Conservation (phyloP, 805 yeast genomes). For the Candida succiphila region DNA sequence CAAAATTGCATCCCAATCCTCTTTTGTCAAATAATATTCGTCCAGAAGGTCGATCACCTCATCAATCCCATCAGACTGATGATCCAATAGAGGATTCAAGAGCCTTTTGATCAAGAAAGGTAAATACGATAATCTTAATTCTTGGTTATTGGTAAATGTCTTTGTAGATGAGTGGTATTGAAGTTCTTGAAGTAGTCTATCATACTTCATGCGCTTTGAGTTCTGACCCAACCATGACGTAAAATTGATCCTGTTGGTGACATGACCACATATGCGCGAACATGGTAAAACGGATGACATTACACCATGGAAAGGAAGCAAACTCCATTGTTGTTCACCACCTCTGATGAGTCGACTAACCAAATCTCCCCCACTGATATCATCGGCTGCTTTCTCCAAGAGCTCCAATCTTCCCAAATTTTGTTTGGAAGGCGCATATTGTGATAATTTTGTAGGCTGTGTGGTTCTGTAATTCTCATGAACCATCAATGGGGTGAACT, state of each 20-base stretch:
- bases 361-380: slow-evolving; percentile 76
- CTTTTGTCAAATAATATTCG: slow-evolving; percentile 73
- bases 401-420: slow-evolving; percentile 47
- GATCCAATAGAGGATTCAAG: slow-evolving; percentile 42
- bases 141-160: slow-evolving; percentile 66
- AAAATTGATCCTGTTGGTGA: slow-evolving; percentile 64
- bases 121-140: slow-evolving; percentile 67
- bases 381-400: slow-evolving; percentile 73
- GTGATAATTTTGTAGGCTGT: slow-evolving; percentile 32
- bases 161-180: slow-evolving; percentile 80
- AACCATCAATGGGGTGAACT: slow-evolving; percentile 89
- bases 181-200: slow-evolving; percentile 72
- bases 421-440: slow-evolving; percentile 13
- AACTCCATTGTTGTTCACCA: slow-evolving; percentile 88
- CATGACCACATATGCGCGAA: slow-evolving; percentile 60
- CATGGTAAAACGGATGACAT: slow-evolving; percentile 80
- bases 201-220: slow-evolving; percentile 72
- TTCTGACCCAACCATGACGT: slow-evolving; percentile 86
- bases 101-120: slow-evolving; percentile 53
- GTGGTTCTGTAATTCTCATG: slow-evolving; percentile 84
- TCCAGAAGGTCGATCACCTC: slow-evolving; percentile 71
- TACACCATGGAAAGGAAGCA: slow-evolving; percentile 84
- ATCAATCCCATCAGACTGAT: slow-evolving; percentile 55
- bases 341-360: slow-evolving; percentile 79
- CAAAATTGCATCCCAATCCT: slow-evolving; percentile 85